phyloP scores from a whole-genome alignment of 2,329 filamentous ascomycete genomes.

The Xylariaceae sp. region DNA sequence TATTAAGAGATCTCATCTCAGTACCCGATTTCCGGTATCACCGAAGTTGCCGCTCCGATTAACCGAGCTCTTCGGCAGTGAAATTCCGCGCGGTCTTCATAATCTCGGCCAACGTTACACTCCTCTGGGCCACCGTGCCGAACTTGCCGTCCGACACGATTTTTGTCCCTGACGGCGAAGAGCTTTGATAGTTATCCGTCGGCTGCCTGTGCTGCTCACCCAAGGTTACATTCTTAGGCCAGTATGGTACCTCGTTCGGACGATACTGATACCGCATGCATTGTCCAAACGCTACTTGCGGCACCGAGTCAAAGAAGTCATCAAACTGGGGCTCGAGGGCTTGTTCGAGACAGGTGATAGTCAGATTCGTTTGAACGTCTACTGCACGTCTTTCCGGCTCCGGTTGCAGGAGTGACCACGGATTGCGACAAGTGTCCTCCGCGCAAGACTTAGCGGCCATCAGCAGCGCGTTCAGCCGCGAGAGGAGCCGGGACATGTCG shows the following conservation, averaged over 20 bases:
- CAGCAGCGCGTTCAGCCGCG: conserved; percentile 14
- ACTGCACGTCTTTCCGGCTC: conserved; percentile 6
- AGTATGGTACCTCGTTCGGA: conserved; percentile 15
- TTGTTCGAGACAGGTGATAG: conserved; percentile 15
- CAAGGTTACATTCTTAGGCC: conserved; percentile 6
- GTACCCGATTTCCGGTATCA: too few relatives aligned
- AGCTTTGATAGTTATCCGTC: conserved; percentile 14
- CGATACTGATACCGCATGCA: conserved; percentile 14
- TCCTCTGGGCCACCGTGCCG: conserved; percentile 11
- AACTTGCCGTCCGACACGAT: conserved; percentile 9
- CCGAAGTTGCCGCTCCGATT: too few relatives aligned
- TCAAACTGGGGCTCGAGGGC: conserved; percentile 15
- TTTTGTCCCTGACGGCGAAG: conserved; percentile 1
- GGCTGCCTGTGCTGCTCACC: conserved; percentile 12
- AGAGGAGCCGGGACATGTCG: conserved; percentile 9
- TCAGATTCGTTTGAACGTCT: conserved; percentile 4
- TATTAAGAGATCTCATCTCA: too few relatives aligned
- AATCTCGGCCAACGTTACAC: conserved; percentile 4
- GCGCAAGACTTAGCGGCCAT: conserved; percentile 16
- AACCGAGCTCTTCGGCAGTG: conserved; percentile 8
- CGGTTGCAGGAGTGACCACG: conserved; percentile 16
- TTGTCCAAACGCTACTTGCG: conserved; percentile 7
- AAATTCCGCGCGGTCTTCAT: conserved; percentile 10
- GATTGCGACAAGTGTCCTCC: conserved; percentile 14
- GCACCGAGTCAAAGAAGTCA: conserved; percentile 11